These are phyloP conservation scores for Smallanthus sonchifolius DNA, from an alignment of 129 eudicot genomes.

Conservation along the genomic window DNA sequence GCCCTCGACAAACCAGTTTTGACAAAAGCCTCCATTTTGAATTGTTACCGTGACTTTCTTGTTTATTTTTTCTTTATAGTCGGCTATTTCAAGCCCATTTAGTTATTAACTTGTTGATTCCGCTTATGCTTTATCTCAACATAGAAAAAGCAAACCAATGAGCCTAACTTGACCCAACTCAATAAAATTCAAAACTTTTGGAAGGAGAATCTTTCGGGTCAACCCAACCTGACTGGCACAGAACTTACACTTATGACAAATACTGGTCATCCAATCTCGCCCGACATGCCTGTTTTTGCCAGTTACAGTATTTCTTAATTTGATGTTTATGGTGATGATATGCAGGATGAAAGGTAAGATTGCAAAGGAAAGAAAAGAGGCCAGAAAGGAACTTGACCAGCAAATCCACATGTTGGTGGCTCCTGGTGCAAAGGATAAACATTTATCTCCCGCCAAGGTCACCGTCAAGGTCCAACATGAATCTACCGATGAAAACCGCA, in stretches of 20 bases:
- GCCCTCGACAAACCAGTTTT: not conserved
- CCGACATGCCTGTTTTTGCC: not conserved
- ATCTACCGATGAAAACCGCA: constrained; percentile 42
- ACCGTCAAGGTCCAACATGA: constrained; percentile 51
- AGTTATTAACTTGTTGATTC: not conserved
- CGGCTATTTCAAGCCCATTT: too few species aligned
- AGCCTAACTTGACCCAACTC: not conserved
- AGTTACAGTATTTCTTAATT: not conserved
- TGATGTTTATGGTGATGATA: not conserved
- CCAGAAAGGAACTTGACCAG: constrained; percentile 50
- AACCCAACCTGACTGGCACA: not conserved
- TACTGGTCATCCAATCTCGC: not conserved
- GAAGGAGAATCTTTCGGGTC: not conserved
- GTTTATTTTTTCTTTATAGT: too few species aligned
- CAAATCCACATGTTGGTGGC: constrained; percentile 57
- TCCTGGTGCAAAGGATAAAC: constrained; percentile 38
- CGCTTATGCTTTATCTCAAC: not conserved
- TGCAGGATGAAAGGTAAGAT: constrained; percentile 51
- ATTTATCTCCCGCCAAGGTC: constrained; percentile 46
- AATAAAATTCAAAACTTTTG: not conserved
- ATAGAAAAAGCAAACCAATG: not conserved
- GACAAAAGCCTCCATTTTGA: not conserved
- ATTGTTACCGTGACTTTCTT: too few species aligned
- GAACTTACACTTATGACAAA: not conserved
- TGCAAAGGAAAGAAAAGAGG: constrained; percentile 40